Conservation (phyloP, 257 asterid genomes). For the Solanum clarkiae region DNA sequence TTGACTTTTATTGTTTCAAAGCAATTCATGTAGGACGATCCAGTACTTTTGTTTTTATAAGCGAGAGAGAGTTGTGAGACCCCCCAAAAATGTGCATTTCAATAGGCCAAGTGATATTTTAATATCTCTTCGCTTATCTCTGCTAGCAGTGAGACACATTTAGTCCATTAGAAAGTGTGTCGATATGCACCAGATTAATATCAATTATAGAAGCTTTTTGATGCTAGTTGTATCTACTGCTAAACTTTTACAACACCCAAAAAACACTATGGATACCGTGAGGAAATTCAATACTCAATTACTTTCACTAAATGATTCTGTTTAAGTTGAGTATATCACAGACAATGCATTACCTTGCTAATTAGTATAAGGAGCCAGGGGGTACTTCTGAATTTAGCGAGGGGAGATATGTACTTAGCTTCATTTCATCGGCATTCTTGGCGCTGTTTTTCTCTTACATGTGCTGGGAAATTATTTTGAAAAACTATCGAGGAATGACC, state of each 20-base stretch:
- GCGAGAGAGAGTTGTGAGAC: not conserved
- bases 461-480: not conserved
- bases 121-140: not conserved
- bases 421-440: not conserved
- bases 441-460: not conserved
- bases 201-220: not conserved
- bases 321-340: not conserved
- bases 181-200: not conserved
- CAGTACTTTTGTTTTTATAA: not conserved
- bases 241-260: not conserved
- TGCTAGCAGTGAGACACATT: not conserved
- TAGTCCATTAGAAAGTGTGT: not conserved
- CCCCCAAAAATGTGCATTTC: not conserved
- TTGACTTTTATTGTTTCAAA: not conserved
- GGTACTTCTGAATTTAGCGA: not conserved
- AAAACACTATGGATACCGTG: not conserved
- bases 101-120: not conserved
- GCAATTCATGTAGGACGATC: not conserved
- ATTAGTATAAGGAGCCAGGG: not conserved
- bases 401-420: not conserved
- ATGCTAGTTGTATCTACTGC: not conserved
- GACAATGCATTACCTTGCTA: too few relatives aligned
- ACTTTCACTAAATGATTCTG: not conserved
- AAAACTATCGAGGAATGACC: not conserved
- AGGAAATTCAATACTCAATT: not conserved